Base-by-base conservation (phyloP, 345 rosid genomes). In the Bretschneidera sinensis region DNA sequence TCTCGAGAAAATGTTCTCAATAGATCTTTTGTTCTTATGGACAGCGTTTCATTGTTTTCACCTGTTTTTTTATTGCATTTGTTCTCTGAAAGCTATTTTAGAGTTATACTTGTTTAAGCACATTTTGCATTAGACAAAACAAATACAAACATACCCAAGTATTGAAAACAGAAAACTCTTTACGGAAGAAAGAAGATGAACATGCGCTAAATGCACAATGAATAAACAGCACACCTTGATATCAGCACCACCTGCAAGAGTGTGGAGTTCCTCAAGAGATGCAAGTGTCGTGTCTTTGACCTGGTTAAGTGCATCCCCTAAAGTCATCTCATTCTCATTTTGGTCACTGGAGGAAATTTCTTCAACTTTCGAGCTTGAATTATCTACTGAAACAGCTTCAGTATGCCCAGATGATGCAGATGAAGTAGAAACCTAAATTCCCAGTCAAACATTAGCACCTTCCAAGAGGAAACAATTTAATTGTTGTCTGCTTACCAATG, bases 211-310 rank as follows among this genome's bases (percentile, higher is more conserved):
- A 14, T 14, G 16, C 16, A 39, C 15, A 39, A 14, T 39, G 45
- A 55, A 49, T 10, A 31, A 59, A 49, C 21, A 43, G 61, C 58
- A 58, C 34, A 90, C 97, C 99, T 94, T 94, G 65, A 94, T 88
- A 79, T 94, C 99, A 78, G 97, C 95, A 72, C 96, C 96, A 0
- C 92, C 97, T 25, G 96, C 97, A 72, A 94, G 97, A 61, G 79
- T 83, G 51, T 90, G 99, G 58, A 94, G 85, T 71, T 94, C 99
- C 84, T 94, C 99, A 67, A 94, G 91, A 64, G 95, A 86, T 69
- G 95, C 92, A 77, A 86, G 79, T 65, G 96, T 71, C 57, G 76
- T 60, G 66, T 82, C 92, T 74, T 90, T 86, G 33, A 81, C 81
- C 71, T 81, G 87, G 72, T 79, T 79, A 74, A 90, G 84, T 61